phyloP scores from a whole-genome alignment of 495 filamentous ascomycete genomes.

The Aspergillus diversus region DNA sequence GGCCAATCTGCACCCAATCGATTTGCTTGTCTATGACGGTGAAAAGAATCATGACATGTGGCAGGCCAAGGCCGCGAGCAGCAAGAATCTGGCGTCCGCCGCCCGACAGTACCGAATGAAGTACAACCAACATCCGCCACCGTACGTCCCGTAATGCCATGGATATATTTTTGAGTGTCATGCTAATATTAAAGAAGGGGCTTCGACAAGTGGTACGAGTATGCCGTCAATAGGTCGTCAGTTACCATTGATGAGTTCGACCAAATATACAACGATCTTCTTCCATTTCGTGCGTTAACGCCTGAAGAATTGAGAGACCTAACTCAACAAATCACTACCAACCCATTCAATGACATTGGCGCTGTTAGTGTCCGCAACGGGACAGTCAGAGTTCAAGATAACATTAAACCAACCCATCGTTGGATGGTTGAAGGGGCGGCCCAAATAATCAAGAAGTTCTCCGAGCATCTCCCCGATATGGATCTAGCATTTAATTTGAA shows the following conservation, averaged over 20 bases:
- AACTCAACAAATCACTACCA: constrained; percentile 48
- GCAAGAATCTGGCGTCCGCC: constrained; percentile 42
- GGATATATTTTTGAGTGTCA: background rate
- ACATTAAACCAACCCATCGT: constrained; percentile 52
- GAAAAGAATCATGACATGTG: constrained; percentile 41
- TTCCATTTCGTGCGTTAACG: constrained; percentile 72
- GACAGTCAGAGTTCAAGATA: constrained; percentile 44
- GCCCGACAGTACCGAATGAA: constrained; percentile 46
- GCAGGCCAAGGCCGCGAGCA: constrained; percentile 38
- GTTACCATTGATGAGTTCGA: constrained; percentile 76
- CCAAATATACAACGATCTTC: constrained; percentile 68
- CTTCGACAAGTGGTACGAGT: constrained; percentile 71
- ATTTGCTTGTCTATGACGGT: constrained; percentile 49
- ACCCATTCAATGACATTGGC: constrained; percentile 54
- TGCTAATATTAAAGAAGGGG: constrained; percentile 33
- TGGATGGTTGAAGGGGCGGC: constrained; percentile 64
- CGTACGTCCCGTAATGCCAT: constrained; percentile 26
- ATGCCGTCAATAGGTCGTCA: constrained; percentile 64
- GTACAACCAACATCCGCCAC: constrained; percentile 54
- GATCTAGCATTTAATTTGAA: constrained; percentile 79
- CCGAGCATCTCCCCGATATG: constrained; percentile 76
- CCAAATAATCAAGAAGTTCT: constrained; percentile 68
- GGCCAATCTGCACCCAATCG: constrained; percentile 48
- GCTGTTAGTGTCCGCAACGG: constrained; percentile 52
- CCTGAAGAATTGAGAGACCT: constrained; percentile 60